These are phyloP conservation scores for Nicotiana attenuata DNA, from an alignment of 257 asterid species.

Conservation along the genomic window DNA sequence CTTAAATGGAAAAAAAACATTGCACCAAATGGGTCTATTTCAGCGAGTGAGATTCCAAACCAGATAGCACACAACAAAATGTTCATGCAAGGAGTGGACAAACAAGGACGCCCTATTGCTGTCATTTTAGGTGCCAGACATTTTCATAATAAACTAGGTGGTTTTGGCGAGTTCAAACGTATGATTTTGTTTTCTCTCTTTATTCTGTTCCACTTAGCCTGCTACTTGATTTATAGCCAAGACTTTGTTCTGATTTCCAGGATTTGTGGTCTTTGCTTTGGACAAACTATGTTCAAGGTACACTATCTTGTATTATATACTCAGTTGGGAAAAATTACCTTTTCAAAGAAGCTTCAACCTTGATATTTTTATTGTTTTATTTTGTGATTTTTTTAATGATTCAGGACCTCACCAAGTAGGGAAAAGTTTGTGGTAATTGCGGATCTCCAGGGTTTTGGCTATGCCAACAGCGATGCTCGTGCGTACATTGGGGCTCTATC, in stretches of 20 bases:
- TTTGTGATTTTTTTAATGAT: background rate
- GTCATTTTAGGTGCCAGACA: conserved; percentile 56
- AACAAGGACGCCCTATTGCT: conserved; percentile 59
- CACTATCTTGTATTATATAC: background rate
- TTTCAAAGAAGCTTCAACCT: background rate
- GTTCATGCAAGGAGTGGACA: conserved; percentile 71
- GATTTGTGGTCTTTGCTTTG: conserved; percentile 51
- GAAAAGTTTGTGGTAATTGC: conserved; percentile 72
- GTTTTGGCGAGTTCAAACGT: conserved; percentile 70
- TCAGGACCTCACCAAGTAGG: conserved; percentile 50
- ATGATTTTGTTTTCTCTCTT: background rate
- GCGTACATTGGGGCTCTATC: conserved; percentile 52
- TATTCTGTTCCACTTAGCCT: background rate
- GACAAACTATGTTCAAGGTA: conserved; percentile 74
- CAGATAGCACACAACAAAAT: conserved; percentile 59
- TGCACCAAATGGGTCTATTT: conserved; percentile 51
- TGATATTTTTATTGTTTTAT: background rate
- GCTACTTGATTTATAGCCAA: background rate
- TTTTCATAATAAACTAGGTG: conserved; percentile 41
- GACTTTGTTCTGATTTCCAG: conserved; percentile 31
- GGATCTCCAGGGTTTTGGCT: conserved; percentile 71
- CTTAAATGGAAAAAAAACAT: conserved; percentile 51
- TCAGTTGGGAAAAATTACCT: background rate
- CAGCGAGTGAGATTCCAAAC: conserved; percentile 38
- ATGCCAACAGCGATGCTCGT: conserved; percentile 57